Percentiles rank a stretch among this genome's conserved stretches.
Evolutionary conservation across 495 filamentous ascomycete species (phyloP).

Genomic region (Cudoniella acicularis): DNA sequence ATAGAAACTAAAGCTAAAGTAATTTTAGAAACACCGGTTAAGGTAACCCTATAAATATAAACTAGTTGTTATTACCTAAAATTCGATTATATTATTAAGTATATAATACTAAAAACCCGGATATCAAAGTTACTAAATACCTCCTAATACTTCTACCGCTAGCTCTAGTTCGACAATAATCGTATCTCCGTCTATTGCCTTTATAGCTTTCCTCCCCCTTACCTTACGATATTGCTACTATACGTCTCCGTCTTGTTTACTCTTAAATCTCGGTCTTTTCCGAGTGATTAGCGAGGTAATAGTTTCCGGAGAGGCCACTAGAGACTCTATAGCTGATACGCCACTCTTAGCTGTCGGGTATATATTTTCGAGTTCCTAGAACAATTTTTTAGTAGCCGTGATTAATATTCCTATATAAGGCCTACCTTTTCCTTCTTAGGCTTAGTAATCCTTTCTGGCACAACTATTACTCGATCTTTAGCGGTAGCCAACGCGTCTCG

Average conservation of each 20-base stretch:
- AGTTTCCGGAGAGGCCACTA: not conserved
- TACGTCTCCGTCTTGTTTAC: not conserved
- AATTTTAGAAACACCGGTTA: not conserved
- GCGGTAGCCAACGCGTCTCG: no score
- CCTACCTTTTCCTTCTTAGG: not conserved
- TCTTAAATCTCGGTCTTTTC: not conserved
- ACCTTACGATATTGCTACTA: not conserved
- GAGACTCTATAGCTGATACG: not conserved
- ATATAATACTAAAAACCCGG: not conserved
- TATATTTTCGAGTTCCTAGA: not conserved
- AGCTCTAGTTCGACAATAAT: not conserved
- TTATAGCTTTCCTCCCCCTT: not conserved
- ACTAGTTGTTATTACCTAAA: not conserved
- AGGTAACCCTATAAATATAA: not conserved
- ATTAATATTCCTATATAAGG: not conserved
- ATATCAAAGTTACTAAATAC: not conserved
- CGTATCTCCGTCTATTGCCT: not conserved
- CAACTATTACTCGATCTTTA: no score
- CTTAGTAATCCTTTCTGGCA: no score
- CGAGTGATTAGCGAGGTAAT: not conserved
- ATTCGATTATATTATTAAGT: not conserved
- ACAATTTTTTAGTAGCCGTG: not conserved
- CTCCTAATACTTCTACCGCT: not conserved
- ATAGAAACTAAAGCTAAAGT: not conserved
- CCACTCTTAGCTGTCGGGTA: not conserved